phyloP scores from a whole-genome alignment of 2,329 filamentous ascomycete species.

The Setomelanomma holmii region DNA sequence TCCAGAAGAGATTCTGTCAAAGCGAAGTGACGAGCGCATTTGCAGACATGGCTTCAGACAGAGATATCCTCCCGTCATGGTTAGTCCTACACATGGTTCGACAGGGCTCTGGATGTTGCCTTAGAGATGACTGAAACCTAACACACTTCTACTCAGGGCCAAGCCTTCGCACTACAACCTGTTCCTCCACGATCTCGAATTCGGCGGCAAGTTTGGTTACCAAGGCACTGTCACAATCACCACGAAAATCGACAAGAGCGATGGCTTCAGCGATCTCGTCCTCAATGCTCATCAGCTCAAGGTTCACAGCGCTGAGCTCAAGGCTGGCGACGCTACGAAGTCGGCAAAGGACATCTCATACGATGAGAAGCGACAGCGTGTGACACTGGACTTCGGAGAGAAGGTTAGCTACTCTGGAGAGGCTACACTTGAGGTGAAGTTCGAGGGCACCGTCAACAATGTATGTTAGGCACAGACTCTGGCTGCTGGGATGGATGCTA shows the following conservation, averaged over 20 bases:
- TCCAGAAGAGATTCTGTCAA: conserved; percentile 41
- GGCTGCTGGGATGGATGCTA: not conserved
- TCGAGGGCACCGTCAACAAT: conserved; percentile 84
- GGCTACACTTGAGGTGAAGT: conserved; percentile 72
- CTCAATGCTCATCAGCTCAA: conserved; percentile 88
- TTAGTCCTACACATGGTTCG: conserved; percentile 28
- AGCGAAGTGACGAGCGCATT: conserved; percentile 41
- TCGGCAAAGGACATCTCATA: conserved; percentile 75
- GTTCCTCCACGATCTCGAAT: conserved; percentile 79
- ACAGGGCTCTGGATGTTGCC: not conserved
- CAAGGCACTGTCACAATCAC: conserved; percentile 85
- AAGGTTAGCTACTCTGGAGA: conserved; percentile 73
- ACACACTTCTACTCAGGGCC: conserved; percentile 58
- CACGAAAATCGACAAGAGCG: conserved; percentile 71
- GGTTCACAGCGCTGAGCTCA: conserved; percentile 71
- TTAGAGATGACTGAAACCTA: conserved; percentile 10
- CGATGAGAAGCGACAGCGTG: conserved; percentile 83
- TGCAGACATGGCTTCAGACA: conserved; percentile 53
- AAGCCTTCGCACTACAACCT: conserved; percentile 88
- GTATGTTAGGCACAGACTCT: conserved; percentile 46
- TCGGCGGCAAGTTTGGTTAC: conserved; percentile 77
- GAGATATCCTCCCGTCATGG: conserved; percentile 56
- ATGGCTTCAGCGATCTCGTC: conserved; percentile 72
- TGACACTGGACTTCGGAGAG: conserved; percentile 76
- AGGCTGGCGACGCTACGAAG: conserved; percentile 63